Evolutionary conservation across 2,329 filamentous ascomycete genomes (phyloP), one percentile per base, ranked within the genome.

Genomic region (Neocucurbitaria cava): DNA sequence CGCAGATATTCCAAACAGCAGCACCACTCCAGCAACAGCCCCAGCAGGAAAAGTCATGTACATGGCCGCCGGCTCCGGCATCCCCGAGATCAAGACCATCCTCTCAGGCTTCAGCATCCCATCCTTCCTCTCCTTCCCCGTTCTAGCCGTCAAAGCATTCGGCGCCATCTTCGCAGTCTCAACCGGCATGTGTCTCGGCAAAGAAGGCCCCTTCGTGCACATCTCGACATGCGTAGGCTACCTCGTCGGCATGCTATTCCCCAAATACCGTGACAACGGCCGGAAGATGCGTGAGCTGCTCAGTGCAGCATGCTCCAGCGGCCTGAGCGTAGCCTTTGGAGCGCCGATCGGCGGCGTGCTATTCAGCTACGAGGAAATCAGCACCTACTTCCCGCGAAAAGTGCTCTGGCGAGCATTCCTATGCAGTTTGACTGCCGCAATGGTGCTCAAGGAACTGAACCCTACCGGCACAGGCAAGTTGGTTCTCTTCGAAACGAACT

Each of bases 31-130:
- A 26, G 62, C 40, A 49, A 60, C 24, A 49, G 60, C 6, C 42
- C 70, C 7, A 18, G 57, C 61, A 21, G 81, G 79, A 0, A 86
- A 86, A 66, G 75, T 70, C 3, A 85, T 86, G 77, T 86, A 85
- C 62, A 83, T 86, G 81, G 83, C 83, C 3, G 81, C 83, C 30
- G 84, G 85, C 5, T 81, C 78, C 54, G 85, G 85, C 0, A 86
- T 87, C 30, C 85, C 85, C 0, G 84, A 87, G 69, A 86, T 87
- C 74, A 87, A 87, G 68, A 85, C 83, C 1, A 83, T 87, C 35
- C 71, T 86, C 2, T 84, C 82, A 3, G 84, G 84, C n/a, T 87
- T 86, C 66, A 81, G 83, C 13, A 86, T 87, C 40, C 83, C 83
- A 1, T 77, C 82, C 41, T 85, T 86, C 56, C 77, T 87, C 2